These are phyloP conservation scores for Umbelopsis sp. DNA, from an alignment of 192 early-diverging fungal genomes.

Conservation along the genomic window DNA sequence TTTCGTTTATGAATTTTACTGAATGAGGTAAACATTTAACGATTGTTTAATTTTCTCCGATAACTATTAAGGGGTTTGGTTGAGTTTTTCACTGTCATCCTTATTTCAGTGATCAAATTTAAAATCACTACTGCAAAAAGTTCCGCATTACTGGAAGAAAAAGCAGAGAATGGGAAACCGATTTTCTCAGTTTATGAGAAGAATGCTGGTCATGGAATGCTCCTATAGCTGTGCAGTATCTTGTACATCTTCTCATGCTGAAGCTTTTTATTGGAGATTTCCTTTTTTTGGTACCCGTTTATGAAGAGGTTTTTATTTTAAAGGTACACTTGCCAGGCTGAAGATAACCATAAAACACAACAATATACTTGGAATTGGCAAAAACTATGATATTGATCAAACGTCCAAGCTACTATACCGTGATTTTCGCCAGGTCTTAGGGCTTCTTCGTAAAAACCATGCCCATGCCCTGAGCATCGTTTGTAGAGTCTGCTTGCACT, in stretches of 20 bases:
- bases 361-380: too few species aligned
- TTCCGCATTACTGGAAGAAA: not conserved
- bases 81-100: not conserved
- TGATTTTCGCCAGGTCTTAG: too few species aligned
- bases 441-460: too few species aligned
- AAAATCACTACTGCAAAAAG: not conserved
- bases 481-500: too few species aligned
- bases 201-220: not conserved
- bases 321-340: too few species aligned
- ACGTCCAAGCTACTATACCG: too few species aligned
- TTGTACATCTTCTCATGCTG: too few species aligned
- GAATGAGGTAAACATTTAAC: not conserved
- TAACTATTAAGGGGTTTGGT: not conserved
- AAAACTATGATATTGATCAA: too few species aligned
- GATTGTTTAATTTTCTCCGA: not conserved
- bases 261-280: not conserved
- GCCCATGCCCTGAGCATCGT: too few species aligned
- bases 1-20: not conserved
- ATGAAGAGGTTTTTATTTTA: too few species aligned
- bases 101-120: not conserved
- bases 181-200: not conserved
- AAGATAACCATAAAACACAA: too few species aligned
- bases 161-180: not conserved
- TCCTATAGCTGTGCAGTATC: not conserved
- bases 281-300: too few species aligned